Evolutionary conservation across 1,284 basidiomycete species (phyloP).

Genomic region (Ceratobasidium theobromae): DNA sequence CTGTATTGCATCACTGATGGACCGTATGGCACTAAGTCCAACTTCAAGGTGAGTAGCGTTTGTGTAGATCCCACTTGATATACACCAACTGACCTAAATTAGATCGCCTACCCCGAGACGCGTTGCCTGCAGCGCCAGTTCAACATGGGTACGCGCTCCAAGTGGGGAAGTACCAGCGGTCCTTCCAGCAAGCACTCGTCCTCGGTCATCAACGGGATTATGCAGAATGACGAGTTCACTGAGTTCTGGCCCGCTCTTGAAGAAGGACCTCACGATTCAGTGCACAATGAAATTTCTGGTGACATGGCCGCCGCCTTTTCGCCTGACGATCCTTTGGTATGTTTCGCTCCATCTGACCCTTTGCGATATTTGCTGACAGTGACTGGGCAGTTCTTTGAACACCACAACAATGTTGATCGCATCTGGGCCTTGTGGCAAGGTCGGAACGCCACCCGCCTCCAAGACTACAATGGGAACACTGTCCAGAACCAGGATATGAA

Average conservation of each 20-base stretch:
- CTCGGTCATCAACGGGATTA: not conserved
- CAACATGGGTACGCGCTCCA: not conserved
- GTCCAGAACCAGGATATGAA: conserved; percentile 16
- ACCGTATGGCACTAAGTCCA: conserved; percentile 13
- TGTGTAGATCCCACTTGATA: too few relatives aligned
- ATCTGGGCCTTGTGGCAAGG: conserved; percentile 34
- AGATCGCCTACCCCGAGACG: conserved; percentile 13
- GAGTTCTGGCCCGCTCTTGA: conserved; percentile 3
- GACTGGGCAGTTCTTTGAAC: conserved; percentile 23
- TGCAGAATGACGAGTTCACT: not conserved
- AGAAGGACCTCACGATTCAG: conserved; percentile 22
- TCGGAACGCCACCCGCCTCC: not conserved
- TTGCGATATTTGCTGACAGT: too few relatives aligned
- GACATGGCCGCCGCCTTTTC: conserved; percentile 26
- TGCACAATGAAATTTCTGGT: conserved; percentile 20
- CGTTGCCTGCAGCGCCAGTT: conserved; percentile 17
- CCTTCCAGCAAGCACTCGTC: not conserved
- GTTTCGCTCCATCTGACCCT: not conserved
- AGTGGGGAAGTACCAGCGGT: not conserved
- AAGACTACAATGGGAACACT: conserved; percentile 16
- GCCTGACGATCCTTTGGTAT: conserved; percentile 14
- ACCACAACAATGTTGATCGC: conserved; percentile 33
- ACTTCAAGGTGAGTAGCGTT: conserved; percentile 1
- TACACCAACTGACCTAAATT: not conserved
- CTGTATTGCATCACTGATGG: conserved; percentile 11